Evolutionary conservation across 2,329 filamentous ascomycete genomes (phyloP).

Genomic region (Aspergillus quadricinctus): DNA sequence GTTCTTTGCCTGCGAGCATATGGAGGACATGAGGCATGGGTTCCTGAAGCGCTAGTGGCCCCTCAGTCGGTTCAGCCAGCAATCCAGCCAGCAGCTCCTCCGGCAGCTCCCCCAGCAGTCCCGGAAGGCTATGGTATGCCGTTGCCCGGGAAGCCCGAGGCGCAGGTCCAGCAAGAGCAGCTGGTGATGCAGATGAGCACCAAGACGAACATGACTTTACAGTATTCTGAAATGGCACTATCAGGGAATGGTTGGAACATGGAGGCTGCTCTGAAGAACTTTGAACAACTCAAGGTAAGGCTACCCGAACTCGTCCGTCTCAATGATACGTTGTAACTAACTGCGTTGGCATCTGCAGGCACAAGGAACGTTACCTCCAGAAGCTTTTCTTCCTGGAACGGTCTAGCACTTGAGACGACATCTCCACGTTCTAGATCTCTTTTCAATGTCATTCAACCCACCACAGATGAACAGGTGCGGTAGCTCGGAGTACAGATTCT

Average conservation of each 20-base stretch:
- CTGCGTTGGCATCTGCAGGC: constrained; percentile 15
- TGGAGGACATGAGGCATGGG: constrained; percentile 52
- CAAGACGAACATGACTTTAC: constrained; percentile 72
- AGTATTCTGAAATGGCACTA: constrained; percentile 78
- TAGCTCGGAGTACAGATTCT: constrained; percentile 5
- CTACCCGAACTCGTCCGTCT: neutral
- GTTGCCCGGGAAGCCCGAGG: constrained; percentile 41
- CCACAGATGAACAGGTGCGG: neutral
- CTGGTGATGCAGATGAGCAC: constrained; percentile 67
- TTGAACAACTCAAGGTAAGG: constrained; percentile 68
- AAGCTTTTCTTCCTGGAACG: constrained; percentile 43
- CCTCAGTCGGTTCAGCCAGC: constrained; percentile 11
- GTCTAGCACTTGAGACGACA: constrained; percentile 4
- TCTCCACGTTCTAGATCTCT: neutral
- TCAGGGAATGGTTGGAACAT: constrained; percentile 76
- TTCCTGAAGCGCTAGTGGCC: constrained; percentile 33
- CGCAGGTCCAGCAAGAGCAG: constrained; percentile 62
- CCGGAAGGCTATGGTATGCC: constrained; percentile 39
- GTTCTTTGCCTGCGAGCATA: constrained; percentile 70
- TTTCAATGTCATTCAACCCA: neutral
- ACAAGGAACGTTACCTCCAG: constrained; percentile 44
- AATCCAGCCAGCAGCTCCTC: constrained; percentile 22
- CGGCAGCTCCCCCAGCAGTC: constrained; percentile 26
- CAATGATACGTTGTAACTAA: constrained; percentile 17
- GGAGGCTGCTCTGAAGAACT: constrained; percentile 67